Evolutionary conservation across 352 stramenopile genomes (phyloP).

Genomic region (Globisporangium heterothallicum): DNA sequence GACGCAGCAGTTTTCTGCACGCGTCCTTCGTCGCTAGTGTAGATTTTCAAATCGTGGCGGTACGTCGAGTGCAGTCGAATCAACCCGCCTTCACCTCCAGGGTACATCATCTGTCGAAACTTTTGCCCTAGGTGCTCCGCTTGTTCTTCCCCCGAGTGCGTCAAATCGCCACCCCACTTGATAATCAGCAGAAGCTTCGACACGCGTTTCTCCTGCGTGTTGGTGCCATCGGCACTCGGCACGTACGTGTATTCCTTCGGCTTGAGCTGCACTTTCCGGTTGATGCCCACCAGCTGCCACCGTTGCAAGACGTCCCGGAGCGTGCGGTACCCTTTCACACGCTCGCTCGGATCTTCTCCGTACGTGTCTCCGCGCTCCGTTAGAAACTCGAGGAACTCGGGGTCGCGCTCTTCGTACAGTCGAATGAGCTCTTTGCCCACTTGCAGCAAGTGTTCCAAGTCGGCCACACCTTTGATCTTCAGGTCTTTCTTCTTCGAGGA

Average conservation of each 20-base stretch:
- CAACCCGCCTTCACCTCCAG: slow-evolving; percentile 91
- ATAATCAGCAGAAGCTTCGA: slow-evolving; percentile 97
- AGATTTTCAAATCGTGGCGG: slow-evolving; percentile 99
- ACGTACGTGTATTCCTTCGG: slow-evolving; percentile 53
- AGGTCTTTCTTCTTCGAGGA: slow-evolving; percentile 67
- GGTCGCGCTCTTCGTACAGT: slow-evolving; percentile 55
- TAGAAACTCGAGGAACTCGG: slow-evolving; percentile 58
- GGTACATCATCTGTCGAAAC: slow-evolving; percentile 88
- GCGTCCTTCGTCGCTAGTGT: slow-evolving; percentile 98
- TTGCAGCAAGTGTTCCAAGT: slow-evolving; percentile 70
- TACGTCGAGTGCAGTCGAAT: slow-evolving; percentile 99
- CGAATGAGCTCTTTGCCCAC: slow-evolving; percentile 74
- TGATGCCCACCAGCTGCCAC: slow-evolving; percentile 95
- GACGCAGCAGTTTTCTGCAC: slow-evolving; percentile 99
- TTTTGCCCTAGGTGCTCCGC: slow-evolving; percentile 92
- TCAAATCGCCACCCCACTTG: slow-evolving; percentile 99
- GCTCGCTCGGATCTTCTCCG: slow-evolving; percentile 62
- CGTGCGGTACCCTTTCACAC: slow-evolving; percentile 78
- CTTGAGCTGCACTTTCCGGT: slow-evolving; percentile 97
- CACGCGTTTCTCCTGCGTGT: slow-evolving; percentile 27
- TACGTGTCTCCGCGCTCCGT: slow-evolving; percentile 51
- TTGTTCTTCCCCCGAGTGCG: slow-evolving; percentile 95
- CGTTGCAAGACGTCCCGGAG: slow-evolving; percentile 95
- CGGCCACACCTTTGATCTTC: slow-evolving; percentile 83
- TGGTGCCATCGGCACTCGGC: slow-evolving; percentile 5